phyloP scores from a whole-genome alignment of 176 grass and related monocot species.

The Guadua angustifolia region DNA sequence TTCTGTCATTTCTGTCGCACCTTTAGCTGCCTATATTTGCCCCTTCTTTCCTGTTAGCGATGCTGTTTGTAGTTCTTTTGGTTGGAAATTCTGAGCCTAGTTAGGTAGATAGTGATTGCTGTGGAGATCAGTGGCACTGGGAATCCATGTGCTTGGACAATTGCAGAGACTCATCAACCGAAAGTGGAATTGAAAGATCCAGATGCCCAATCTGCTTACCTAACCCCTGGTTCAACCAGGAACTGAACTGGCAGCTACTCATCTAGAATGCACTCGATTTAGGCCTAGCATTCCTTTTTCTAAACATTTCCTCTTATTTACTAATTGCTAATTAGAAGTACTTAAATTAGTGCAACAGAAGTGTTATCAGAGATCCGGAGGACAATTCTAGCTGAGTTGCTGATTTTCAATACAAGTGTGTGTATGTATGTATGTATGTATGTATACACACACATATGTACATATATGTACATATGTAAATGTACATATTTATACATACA shows the following conservation, averaged over 20 bases:
- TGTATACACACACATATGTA: no score
- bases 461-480: no score
- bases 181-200: neutral
- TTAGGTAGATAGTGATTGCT: constrained; percentile 22
- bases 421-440: no score
- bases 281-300: neutral
- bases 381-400: neutral
- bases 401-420: no score
- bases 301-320: neutral
- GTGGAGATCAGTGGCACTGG: constrained; percentile 12
- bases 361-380: neutral
- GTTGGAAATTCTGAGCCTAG: neutral
- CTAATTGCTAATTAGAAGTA: neutral
- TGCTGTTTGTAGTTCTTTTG: constrained; percentile 29
- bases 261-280: neutral
- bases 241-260: neutral
- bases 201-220: neutral
- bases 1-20: constrained; percentile 10
- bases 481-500: no score
- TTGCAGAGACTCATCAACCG: neutral
- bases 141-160: neutral
- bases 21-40: constrained; percentile 10
- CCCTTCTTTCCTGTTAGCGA: neutral
- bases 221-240: neutral
- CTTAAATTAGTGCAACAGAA: neutral